Conservation (phyloP, 495 filamentous ascomycete species). For the Pyrenopolyporus hunteri region DNA sequence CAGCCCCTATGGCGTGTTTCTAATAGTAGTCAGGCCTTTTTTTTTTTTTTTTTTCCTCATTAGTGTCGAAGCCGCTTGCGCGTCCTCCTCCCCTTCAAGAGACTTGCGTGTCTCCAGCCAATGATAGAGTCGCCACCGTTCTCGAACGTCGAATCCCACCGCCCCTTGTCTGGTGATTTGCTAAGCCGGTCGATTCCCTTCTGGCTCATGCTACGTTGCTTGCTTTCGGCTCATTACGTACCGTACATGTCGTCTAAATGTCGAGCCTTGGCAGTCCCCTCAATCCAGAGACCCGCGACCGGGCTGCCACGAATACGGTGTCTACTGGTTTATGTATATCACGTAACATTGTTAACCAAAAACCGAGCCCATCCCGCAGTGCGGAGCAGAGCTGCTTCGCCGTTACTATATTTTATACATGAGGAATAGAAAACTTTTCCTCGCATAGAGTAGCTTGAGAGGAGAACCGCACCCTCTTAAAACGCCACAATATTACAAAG, state of each 20-base stretch:
- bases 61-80: conserved; percentile 38
- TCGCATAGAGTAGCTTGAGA: conserved; percentile 3
- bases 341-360: conserved; percentile 26
- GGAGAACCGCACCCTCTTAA: conserved; percentile 6
- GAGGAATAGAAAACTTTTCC: not conserved
- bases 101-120: conserved; percentile 38
- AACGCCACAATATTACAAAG: not conserved
- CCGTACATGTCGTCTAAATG: conserved; percentile 29
- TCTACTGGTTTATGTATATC: conserved; percentile 17
- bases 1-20: conserved; percentile 20
- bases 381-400: conserved; percentile 11
- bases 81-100: conserved; percentile 34
- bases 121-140: conserved; percentile 28
- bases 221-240: conserved; percentile 38
- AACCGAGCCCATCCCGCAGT: conserved; percentile 6
- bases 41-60: no score
- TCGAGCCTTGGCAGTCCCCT: conserved; percentile 30
- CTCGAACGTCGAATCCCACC: conserved; percentile 36
- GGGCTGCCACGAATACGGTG: conserved; percentile 23
- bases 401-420: conserved; percentile 18
- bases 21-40: no score
- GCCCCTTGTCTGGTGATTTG: conserved; percentile 32
- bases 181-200: conserved; percentile 28
- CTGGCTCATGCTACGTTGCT: conserved; percentile 39
- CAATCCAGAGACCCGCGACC: conserved; percentile 30